Base-by-base conservation (phyloP, 345 rosid genomes). In the Salix purpurea region DNA sequence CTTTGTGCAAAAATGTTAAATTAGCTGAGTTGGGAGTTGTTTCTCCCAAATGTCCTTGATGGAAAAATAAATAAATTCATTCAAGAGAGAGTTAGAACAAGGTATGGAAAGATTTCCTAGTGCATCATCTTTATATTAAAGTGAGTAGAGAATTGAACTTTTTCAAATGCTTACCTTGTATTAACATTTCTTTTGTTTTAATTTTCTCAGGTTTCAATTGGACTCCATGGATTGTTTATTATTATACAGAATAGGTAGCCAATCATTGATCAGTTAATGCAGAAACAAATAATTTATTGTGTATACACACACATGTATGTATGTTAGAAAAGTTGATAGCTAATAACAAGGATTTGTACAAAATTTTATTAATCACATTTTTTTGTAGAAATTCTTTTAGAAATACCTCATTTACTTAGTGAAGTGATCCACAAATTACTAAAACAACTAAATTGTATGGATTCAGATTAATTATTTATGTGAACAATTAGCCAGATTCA, bases 1-100 rank as follows among this genome's bases (percentile, higher is more conserved):
- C 97, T 61, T 50, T 72, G 16, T 94, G 98, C 87, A 79, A 77
- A 62, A 87, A 89, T 77, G 93, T 78, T 4, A 28, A 88, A 46
- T 72, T 82, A 34, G 71, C 75, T 46, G 73, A 85, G 76, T 61
- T 32, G 10, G 97, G 89, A 37, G 24, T 10, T 32, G 94, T 94
- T 81, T 87, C 79, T 70, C 97, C 97, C 26, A 70, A 65, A 6
- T 92, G 95, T 77, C 76, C 81, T 36, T 80, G 66, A 71, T 18
- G 13, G 4, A 7, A 52, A 30, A n/a, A 3, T 18, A 56, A 6
- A 64, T 21, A 4, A 52, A 48, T 10, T 40, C 4, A 10, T 10
- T 40, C 44, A 10, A 40, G 13, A 40, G 44, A 48, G 5, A 70
- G 8, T 1, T 3, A 2, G 52, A 15, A 70, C 24, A 70, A 26